phyloP scores from a whole-genome alignment of 768 basidiomycete genomes.

The Basidioascus undulatus region DNA sequence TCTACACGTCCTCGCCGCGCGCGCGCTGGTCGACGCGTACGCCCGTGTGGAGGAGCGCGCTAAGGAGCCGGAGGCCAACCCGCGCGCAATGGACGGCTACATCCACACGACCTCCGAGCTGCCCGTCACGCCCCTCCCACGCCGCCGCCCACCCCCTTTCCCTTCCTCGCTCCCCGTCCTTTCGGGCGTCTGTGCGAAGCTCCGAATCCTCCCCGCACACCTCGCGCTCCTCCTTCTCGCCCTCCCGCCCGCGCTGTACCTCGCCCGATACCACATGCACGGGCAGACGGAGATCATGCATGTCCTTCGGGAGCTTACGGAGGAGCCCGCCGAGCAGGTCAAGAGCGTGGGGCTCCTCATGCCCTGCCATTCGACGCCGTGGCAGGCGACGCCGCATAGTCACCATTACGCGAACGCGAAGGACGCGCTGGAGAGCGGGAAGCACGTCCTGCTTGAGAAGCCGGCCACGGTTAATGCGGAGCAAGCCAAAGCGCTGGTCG shows the following conservation, averaged over 20 bases:
- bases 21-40: slow-evolving; percentile 38
- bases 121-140: neutral
- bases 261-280: slow-evolving; percentile 47
- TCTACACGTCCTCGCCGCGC: slow-evolving; percentile 52
- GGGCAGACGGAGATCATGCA: slow-evolving; percentile 56
- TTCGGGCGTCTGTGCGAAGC: neutral
- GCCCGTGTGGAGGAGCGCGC: too few relatives aligned
- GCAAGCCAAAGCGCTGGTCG: slow-evolving; percentile 47
- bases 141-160: neutral
- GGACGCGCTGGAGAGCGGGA: slow-evolving; percentile 50
- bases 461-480: slow-evolving; percentile 54
- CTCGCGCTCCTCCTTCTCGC: slow-evolving; percentile 28
- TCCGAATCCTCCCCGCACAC: neutral
- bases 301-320: slow-evolving; percentile 34
- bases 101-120: neutral
- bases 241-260: slow-evolving; percentile 40
- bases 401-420: slow-evolving; percentile 54
- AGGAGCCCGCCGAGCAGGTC: slow-evolving; percentile 21
- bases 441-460: slow-evolving; percentile 75
- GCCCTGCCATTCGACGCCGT: slow-evolving; percentile 94
- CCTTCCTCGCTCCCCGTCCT: neutral
- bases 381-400: slow-evolving; percentile 73
- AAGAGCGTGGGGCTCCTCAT: slow-evolving; percentile 51
- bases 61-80: too few relatives aligned
- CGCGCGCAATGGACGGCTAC: too few relatives aligned